Base-by-base conservation (phyloP, 2,329 filamentous ascomycete species). In the Colletotrichum tropicale region DNA sequence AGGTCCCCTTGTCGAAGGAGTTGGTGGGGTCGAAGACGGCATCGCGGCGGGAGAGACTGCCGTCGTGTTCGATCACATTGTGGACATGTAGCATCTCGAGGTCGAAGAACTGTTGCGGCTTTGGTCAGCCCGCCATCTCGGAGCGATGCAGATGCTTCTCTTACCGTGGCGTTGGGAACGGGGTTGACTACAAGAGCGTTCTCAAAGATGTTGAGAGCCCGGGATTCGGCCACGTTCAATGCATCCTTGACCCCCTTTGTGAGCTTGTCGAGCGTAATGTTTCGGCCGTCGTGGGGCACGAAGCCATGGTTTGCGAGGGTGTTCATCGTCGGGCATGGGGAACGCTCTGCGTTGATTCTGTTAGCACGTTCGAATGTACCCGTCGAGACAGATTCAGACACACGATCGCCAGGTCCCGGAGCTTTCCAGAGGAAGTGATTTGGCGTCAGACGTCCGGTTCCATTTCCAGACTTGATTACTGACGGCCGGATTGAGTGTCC, bases 1-100 rank as follows among this genome's bases (percentile, higher is more conserved):
- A 68, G 5, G 66, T 68, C 5, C 15, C 28, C 10, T 26, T 18
- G n/a, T 68, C 52, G 2, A 91, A 87, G 0, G 78, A 84, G 79
- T 89, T 91, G 0, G 82, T 83, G 0, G 88, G 87, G 77, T 91
- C 91, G 56, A 89, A 86, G 82, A 82, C 87, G 15, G 85, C 86
- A 70, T 91, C 89, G 26, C 88, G 88, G 48, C 86, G 88, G 26
- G 16, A 30, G 30, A 70, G 36, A 34, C 68, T 70, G 10, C 56
- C 58, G 30, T 70, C 58, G 2, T 70, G 58, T 15, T 70, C 58
- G 13, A 70, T 62, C 3, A 65, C 18, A 16, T 65, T 65, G 34
- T 81, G 79, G n/a, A 77, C 73, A 62, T 85, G 86, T 7, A 89
- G 83, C n/a, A 80, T 66, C 88, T 58, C 21, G 13, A 58, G n/a